Percentiles rank a stretch among this genome's conserved stretches.
phyloP scores from a whole-genome alignment of 352 stramenopile species.

The Phytophthora colocasiae region DNA sequence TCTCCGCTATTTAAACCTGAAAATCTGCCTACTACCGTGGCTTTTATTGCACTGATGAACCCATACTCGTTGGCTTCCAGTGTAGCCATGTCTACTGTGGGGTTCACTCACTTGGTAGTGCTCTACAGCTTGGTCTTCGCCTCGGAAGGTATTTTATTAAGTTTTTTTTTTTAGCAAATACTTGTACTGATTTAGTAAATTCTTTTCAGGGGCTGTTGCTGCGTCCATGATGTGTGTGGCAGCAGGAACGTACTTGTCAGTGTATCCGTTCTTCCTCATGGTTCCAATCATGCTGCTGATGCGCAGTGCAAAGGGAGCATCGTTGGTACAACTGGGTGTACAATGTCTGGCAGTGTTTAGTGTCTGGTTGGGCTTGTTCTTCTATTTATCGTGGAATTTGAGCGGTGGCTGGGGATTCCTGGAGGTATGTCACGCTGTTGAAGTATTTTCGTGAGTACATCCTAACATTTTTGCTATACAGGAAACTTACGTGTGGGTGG shows the following conservation, averaged over 20 bases:
- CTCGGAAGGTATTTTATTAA: constrained; percentile 49
- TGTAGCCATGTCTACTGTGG: constrained; percentile 75
- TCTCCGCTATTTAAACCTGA: constrained; percentile 67
- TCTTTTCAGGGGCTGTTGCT: constrained; percentile 44
- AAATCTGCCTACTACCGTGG: constrained; percentile 53
- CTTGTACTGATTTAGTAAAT: constrained; percentile 7
- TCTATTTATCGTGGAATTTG: constrained; percentile 70
- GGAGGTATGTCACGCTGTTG: constrained; percentile 37
- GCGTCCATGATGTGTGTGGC: constrained; percentile 62
- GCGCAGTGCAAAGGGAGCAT: constrained; percentile 27
- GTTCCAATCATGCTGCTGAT: constrained; percentile 64
- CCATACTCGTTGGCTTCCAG: constrained; percentile 76
- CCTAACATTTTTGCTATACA: constrained; percentile 20
- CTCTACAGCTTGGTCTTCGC: constrained; percentile 80
- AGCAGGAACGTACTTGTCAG: constrained; percentile 68
- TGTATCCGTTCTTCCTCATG: constrained; percentile 77
- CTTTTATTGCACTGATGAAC: constrained; percentile 79
- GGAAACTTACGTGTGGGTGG: constrained; percentile 87
- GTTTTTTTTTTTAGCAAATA: not conserved
- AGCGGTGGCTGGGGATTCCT: constrained; percentile 68
- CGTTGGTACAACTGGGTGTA: constrained; percentile 22
- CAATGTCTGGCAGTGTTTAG: constrained; percentile 22
- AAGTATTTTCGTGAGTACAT: not conserved
- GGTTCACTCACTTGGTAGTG: constrained; percentile 67
- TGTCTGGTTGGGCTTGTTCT: constrained; percentile 41